Percentiles rank a stretch among this genome's conserved stretches.
These are phyloP conservation scores for Solanum phureja DNA, from an alignment of 257 asterid genomes.

Conservation along the genomic window DNA sequence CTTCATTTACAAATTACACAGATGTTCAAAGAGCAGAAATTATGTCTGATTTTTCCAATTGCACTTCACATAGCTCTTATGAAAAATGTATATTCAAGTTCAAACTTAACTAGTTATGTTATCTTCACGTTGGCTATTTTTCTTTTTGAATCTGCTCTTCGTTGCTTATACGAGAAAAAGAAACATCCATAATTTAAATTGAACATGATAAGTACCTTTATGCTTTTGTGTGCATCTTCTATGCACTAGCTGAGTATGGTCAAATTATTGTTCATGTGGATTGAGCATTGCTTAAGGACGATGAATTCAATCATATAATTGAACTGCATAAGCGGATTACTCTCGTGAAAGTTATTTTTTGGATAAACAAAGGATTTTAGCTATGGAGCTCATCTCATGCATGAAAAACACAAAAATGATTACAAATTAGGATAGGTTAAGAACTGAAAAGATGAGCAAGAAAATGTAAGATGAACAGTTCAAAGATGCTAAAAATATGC, in stretches of 20 bases:
- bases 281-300: not conserved
- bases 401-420: not conserved
- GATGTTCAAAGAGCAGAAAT: not conserved
- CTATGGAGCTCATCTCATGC: not conserved
- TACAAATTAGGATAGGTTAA: not conserved
- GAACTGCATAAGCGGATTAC: not conserved
- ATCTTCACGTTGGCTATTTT: not conserved
- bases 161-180: not conserved
- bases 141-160: not conserved
- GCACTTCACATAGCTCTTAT: not conserved
- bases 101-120: not conserved
- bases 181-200: not conserved
- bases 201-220: not conserved
- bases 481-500: not conserved
- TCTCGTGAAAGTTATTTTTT: not conserved
- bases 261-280: not conserved
- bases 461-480: not conserved
- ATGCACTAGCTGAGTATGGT: not conserved
- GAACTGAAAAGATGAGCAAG: not conserved
- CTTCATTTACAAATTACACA: not conserved
- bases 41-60: not conserved
- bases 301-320: not conserved
- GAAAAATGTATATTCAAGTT: not conserved
- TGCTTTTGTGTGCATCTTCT: not conserved
- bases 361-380: not conserved